A percentile compares a stretch with the other conserved stretches of the same genome.
These are phyloP conservation scores for Penicillium bovifimosum DNA, from an alignment of 495 filamentous ascomycete species.

Conservation along the genomic window DNA sequence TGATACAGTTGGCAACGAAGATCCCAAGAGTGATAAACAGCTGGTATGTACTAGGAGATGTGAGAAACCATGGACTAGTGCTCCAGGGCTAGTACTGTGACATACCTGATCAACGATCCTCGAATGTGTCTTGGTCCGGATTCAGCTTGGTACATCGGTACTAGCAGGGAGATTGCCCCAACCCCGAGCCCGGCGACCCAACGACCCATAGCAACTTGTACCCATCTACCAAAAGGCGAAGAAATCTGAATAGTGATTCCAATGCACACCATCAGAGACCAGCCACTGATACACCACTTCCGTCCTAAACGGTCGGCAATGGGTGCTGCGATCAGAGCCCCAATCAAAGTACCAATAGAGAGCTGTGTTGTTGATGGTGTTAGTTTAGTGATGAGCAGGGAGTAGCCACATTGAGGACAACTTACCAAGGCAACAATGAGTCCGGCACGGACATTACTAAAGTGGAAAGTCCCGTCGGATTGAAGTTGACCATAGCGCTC, in stretches of 20 bases:
- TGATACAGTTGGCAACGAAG: conserved; percentile 71
- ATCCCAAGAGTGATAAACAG: conserved; percentile 84
- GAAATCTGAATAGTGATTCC: conserved; percentile 64
- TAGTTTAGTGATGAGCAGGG: not conserved
- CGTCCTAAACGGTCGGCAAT: conserved; percentile 49
- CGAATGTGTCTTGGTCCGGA: conserved; percentile 58
- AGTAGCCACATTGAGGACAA: not conserved
- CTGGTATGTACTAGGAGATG: conserved; percentile 53
- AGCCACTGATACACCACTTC: conserved; percentile 46
- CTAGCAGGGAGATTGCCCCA: conserved; percentile 58
- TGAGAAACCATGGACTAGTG: not conserved
- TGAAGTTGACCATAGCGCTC: conserved; percentile 31
- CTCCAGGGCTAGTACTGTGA: not conserved
- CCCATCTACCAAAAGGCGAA: conserved; percentile 45
- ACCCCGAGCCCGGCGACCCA: conserved; percentile 61
- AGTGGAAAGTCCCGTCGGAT: conserved; percentile 24
- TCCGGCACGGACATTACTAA: conserved; percentile 43
- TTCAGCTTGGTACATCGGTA: conserved; percentile 70
- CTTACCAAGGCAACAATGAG: conserved; percentile 44
- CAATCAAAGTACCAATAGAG: conserved; percentile 61
- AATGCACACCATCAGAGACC: conserved; percentile 53
- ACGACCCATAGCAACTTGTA: conserved; percentile 47
- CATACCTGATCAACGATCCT: conserved; percentile 55
- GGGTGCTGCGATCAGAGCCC: conserved; percentile 54
- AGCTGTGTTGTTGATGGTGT: conserved; percentile 23